A percentile compares a stretch with the other conserved stretches of the same genome.
Conservation (phyloP, 345 rosid species). For the Rhodamnia rubescens region DNA sequence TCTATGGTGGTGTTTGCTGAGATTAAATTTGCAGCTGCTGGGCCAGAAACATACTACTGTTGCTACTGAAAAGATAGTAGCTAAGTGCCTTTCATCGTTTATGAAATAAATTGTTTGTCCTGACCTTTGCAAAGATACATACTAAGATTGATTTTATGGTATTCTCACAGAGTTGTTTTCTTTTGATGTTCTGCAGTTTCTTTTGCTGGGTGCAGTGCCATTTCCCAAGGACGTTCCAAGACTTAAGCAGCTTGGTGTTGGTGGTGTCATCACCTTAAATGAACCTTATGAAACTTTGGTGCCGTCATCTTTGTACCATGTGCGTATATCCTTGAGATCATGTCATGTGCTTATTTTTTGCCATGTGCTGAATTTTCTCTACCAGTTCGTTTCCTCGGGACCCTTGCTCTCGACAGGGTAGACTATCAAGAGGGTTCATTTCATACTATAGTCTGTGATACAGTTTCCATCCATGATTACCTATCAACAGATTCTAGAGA, state of each 20-base stretch:
- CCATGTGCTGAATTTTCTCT: background rate
- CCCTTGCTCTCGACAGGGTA: background rate
- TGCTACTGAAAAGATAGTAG: background rate
- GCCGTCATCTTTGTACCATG: constrained; percentile 59
- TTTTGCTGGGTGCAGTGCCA: constrained; percentile 83
- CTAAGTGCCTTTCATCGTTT: background rate
- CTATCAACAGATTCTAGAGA: background rate
- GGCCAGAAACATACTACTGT: background rate
- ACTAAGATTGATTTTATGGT: background rate
- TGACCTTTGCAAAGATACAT: background rate
- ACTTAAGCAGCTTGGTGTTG: constrained; percentile 61
- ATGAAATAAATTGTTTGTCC: background rate
- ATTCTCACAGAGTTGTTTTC: background rate
- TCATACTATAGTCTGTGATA: background rate
- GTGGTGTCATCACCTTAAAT: constrained; percentile 76
- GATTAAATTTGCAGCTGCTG: background rate
- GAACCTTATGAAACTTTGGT: constrained; percentile 81
- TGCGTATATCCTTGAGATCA: constrained; percentile 10
- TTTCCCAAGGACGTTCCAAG: constrained; percentile 73
- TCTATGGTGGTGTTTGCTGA: background rate
- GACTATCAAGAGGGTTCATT: background rate
- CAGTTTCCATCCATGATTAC: background rate
- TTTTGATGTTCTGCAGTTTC: constrained; percentile 26
- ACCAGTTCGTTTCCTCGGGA: background rate
- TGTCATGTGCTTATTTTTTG: background rate